Evolutionary conservation across 768 basidiomycete species (phyloP).

Genomic region (Podaxis pistillaris): DNA sequence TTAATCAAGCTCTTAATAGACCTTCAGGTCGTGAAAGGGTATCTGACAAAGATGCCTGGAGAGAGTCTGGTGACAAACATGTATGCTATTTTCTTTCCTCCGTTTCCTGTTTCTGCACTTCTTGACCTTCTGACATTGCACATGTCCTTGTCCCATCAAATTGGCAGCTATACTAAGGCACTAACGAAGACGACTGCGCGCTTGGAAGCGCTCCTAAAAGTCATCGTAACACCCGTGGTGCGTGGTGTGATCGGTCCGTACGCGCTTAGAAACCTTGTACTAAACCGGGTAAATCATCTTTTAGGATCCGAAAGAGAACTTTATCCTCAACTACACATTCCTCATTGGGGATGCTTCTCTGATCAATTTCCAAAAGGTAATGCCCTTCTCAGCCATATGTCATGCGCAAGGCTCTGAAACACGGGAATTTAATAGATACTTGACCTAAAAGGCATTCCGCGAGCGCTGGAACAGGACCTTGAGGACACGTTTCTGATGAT

Average conservation of each 20-base stretch:
- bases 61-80: conserved; percentile 56
- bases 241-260: conserved; percentile 23
- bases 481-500: conserved; percentile 90
- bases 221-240: conserved; percentile 91
- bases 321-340: conserved; percentile 93
- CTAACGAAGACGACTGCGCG: conserved; percentile 78
- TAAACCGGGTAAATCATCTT: conserved; percentile 2
- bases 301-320: conserved; percentile 91
- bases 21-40: conserved; percentile 82
- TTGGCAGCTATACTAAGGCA: conserved; percentile 71
- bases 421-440: conserved; percentile 62
- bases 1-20: conserved; percentile 67
- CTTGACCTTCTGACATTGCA: conserved; percentile 9
- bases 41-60: conserved; percentile 80
- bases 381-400: background rate
- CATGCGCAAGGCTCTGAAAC: background rate
- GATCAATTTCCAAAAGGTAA: conserved; percentile 96
- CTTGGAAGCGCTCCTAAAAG: conserved; percentile 91
- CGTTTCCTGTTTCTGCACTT: background rate
- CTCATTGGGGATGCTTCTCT: conserved; percentile 94
- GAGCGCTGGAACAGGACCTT: conserved; percentile 82
- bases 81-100: conserved; percentile 30
- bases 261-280: background rate
- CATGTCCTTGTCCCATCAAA: background rate
- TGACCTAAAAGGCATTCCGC: conserved; percentile 91